phyloP scores from a whole-genome alignment of 2,329 filamentous ascomycete genomes.

The Xylaria sp. region DNA sequence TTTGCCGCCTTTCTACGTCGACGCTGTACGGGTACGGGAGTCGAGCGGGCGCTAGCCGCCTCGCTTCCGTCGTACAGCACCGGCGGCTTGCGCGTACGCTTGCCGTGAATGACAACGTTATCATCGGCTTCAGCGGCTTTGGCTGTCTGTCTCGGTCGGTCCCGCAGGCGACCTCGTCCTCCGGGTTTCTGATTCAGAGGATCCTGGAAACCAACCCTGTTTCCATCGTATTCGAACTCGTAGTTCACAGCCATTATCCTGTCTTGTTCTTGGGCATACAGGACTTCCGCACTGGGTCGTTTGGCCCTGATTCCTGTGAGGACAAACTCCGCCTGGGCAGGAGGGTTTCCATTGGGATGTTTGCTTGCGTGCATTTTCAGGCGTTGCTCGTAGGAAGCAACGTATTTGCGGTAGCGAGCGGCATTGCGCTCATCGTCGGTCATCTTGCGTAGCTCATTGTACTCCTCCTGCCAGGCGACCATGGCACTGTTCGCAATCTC shows the following conservation, averaged over 20 bases:
- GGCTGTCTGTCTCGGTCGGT: constrained; percentile 52
- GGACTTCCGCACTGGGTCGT: constrained; percentile 38
- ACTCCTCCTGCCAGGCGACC: constrained; percentile 51
- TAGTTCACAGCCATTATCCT: constrained; percentile 55
- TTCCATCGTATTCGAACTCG: constrained; percentile 56
- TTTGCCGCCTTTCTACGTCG: constrained; percentile 26
- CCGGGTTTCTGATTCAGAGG: constrained; percentile 53
- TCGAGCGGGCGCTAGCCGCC: constrained; percentile 47
- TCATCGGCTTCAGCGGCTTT: constrained; percentile 53
- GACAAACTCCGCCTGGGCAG: constrained; percentile 47
- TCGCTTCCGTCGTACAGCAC: constrained; percentile 47
- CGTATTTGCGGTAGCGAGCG: constrained; percentile 45
- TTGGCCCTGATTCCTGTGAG: constrained; percentile 49
- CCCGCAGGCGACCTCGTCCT: constrained; percentile 50
- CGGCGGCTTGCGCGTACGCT: constrained; percentile 49
- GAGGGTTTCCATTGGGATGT: constrained; percentile 37
- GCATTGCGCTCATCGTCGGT: constrained; percentile 56
- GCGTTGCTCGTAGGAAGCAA: constrained; percentile 35
- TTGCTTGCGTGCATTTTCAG: constrained; percentile 40
- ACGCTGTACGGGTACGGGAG: constrained; percentile 37
- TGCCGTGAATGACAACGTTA: constrained; percentile 43
- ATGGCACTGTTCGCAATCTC: constrained; percentile 43
- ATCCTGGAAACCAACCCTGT: constrained; percentile 55
- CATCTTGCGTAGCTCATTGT: constrained; percentile 43
- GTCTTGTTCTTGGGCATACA: constrained; percentile 47